Conservation (phyloP, 495 filamentous ascomycete species). For the Xylaria nigripes region DNA sequence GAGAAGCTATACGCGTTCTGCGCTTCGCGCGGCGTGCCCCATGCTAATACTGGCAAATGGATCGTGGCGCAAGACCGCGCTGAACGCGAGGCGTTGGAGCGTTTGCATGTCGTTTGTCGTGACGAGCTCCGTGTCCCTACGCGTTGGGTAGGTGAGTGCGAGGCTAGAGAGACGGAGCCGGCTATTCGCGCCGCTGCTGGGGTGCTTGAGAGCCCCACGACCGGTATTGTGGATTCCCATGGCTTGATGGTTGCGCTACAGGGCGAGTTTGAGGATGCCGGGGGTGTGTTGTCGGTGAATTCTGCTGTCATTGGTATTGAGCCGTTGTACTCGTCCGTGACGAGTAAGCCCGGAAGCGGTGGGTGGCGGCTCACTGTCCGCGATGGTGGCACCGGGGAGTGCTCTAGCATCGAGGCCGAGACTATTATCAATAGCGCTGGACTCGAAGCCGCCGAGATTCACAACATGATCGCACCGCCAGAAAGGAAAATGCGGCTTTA, state of each 20-base stretch:
- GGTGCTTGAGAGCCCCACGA: conserved; percentile 71
- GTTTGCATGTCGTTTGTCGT: conserved; percentile 57
- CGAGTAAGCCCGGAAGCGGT: conserved; percentile 37
- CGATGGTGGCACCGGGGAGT: conserved; percentile 35
- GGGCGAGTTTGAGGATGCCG: conserved; percentile 63
- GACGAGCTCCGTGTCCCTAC: conserved; percentile 61
- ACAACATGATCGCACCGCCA: conserved; percentile 70
- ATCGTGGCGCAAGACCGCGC: conserved; percentile 74
- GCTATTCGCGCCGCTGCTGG: conserved; percentile 63
- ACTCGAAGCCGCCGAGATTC: conserved; percentile 63
- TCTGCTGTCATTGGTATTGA: conserved; percentile 54
- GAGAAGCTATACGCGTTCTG: conserved; percentile 75
- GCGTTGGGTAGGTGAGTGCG: conserved; percentile 52
- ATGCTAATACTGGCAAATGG: conserved; percentile 82
- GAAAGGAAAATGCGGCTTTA: conserved; percentile 51
- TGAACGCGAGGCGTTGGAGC: conserved; percentile 58
- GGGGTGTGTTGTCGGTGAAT: conserved; percentile 63
- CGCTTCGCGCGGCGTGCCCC: conserved; percentile 53
- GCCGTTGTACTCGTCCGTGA: conserved; percentile 29
- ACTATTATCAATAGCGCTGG: conserved; percentile 82
- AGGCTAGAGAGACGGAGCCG: conserved; percentile 62
- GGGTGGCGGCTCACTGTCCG: conserved; percentile 40
- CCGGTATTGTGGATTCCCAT: conserved; percentile 89
- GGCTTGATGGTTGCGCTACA: conserved; percentile 71
- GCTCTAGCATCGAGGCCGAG: conserved; percentile 57